Conservation (phyloP, 768 basidiomycete genomes). For the Rhizopogon salebrosus region DNA sequence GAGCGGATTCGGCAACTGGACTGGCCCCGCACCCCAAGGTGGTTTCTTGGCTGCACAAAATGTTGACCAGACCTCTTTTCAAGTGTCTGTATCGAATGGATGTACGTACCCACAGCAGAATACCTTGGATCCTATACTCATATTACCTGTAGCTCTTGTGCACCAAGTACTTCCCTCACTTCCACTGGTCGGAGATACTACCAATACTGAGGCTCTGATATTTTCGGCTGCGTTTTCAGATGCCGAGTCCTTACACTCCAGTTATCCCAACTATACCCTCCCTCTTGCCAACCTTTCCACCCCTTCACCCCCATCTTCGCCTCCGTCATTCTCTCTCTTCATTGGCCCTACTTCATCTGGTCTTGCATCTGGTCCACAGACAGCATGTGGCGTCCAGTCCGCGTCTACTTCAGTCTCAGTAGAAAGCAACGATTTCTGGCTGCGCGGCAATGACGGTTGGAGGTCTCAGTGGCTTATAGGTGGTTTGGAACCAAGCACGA, state of each 20-base stretch:
- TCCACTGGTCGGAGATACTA: conserved; percentile 70
- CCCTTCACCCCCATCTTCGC: conserved; percentile 35
- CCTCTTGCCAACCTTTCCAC: conserved; percentile 48
- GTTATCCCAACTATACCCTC: conserved; percentile 75
- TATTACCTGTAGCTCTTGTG: conserved; percentile 36
- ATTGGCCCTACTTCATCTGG: conserved; percentile 44
- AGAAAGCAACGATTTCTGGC: conserved; percentile 47
- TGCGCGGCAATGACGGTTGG: conserved; percentile 55
- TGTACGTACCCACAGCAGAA: conserved; percentile 21
- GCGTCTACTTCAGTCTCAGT: conserved; percentile 34
- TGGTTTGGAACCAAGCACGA: conserved; percentile 57
- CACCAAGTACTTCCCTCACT: conserved; percentile 37
- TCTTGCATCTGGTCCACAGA: conserved; percentile 42
- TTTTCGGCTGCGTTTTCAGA: conserved; percentile 57
- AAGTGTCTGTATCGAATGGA: conserved; percentile 51
- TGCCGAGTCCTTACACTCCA: conserved; percentile 29
- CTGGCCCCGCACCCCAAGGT: conserved; percentile 38
- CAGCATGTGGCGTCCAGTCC: conserved; percentile 52
- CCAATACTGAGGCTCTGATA: conserved; percentile 64
- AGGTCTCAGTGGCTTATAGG: conserved; percentile 63
- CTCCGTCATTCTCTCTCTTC: conserved; percentile 51
- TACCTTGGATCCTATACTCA: neutral
- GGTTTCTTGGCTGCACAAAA: conserved; percentile 48
- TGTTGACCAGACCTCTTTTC: conserved; percentile 39
- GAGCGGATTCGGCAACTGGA: conserved; percentile 50